Evolutionary conservation across 495 filamentous ascomycete genomes (phyloP), one percentile per base, ranked within the genome.

Genomic region (Cudoniella acicularis): DNA sequence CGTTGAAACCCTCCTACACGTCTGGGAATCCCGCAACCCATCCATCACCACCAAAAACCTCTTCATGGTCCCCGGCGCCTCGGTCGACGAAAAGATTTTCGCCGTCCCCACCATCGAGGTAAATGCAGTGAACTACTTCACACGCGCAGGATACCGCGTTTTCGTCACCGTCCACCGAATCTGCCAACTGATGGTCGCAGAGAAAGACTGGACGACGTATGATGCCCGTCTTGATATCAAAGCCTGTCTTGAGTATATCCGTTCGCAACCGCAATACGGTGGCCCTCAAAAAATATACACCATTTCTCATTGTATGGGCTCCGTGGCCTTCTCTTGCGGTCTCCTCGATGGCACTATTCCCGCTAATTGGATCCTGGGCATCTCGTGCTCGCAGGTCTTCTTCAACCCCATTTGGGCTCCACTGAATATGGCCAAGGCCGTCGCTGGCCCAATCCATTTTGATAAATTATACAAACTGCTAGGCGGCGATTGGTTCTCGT

Each of bases 81-180:
- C 79, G 10, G 81, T 87, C 3, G 82, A 85, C 64, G 79, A 88
- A 56, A 81, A 83, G 61, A 84, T 87, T 43, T 88, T 73, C 43
- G 78, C 84, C 20, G 73, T 87, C 21, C 86, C 86, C 0, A 88
- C 83, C 30, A 85, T 88, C 61, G 76, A 75, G 18, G 80, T 76
- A 56, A 87, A 88, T 68, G 79, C 84, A 40, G 75, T 88, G 57
- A 82, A 87, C 57, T 87, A 84, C 69, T 86, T 88, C 68, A 77
- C 75, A 9, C 71, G 75, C 2, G 78, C 78, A 3, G 85, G 85
- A 21, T 83, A 85, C 68, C 75, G 78, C 1, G 78, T 83, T 49
- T 87, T 77, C 57, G 63, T 81, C n/a, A 65, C 77, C 9, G 80
- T 83, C 6, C 85, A 84, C 59, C 83, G 86, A 50, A 83, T 86